Percentiles rank a stretch among this genome's conserved stretches.
phyloP scores from a whole-genome alignment of 805 yeast genomes.

The Candida ponderosae region DNA sequence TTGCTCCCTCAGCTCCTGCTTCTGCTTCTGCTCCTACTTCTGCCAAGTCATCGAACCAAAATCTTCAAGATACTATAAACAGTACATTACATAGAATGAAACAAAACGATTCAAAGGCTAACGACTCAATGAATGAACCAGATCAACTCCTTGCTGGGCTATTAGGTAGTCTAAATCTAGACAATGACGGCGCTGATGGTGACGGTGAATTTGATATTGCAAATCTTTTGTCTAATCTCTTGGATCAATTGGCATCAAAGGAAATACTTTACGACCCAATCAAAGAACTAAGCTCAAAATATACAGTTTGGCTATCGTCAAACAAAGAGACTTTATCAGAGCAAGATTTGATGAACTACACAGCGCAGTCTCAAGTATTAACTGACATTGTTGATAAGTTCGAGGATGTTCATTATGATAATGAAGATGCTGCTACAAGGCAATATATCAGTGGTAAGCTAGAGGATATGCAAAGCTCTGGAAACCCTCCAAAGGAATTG shows the following conservation, averaged over 20 bases:
- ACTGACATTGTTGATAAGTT: slow-evolving; percentile 54
- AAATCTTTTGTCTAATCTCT: slow-evolving; percentile 59
- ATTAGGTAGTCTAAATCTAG: slow-evolving; percentile 51
- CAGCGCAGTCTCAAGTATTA: slow-evolving; percentile 55
- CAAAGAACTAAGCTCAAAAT: slow-evolving; percentile 68
- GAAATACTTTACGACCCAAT: slow-evolving; percentile 84
- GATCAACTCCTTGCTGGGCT: slow-evolving; percentile 55
- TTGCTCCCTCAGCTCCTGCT: slow-evolving; percentile 5
- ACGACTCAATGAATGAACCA: slow-evolving; percentile 42
- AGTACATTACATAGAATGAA: slow-evolving; percentile 76
- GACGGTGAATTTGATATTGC: slow-evolving; percentile 51
- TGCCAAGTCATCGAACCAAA: slow-evolving; percentile 16
- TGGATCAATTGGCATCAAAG: slow-evolving; percentile 77
- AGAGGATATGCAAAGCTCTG: slow-evolving; percentile 65
- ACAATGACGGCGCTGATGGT: slow-evolving; percentile 26
- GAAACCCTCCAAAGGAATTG: slow-evolving; percentile 75
- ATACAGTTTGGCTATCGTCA: slow-evolving; percentile 60
- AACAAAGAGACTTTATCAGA: slow-evolving; percentile 31
- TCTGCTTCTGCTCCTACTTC: slow-evolving; percentile 4
- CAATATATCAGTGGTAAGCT: slow-evolving; percentile 48
- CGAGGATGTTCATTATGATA: slow-evolving; percentile 58
- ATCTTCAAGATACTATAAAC: slow-evolving; percentile 69
- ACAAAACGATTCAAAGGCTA: slow-evolving; percentile 66
- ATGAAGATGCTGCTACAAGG: slow-evolving; percentile 31
- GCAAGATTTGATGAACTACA: slow-evolving; percentile 46